Evolutionary conservation across 73 alveolate species (phyloP), one percentile per base, ranked within the genome.

Genomic region (Urostyla sp.): DNA sequence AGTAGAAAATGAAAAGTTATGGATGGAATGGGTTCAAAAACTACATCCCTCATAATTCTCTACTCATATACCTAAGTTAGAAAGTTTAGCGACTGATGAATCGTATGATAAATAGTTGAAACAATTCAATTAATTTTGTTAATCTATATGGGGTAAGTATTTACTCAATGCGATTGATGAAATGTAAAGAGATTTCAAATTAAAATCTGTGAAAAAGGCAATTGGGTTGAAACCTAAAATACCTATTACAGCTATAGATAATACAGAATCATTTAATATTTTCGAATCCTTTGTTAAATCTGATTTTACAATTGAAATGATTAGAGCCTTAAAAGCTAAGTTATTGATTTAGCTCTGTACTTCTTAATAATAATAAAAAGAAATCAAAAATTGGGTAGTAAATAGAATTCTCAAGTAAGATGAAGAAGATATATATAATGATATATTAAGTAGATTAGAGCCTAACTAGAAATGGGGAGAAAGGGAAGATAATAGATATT

Each of bases 401-500:
- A 32, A 6, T 7, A 50, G 23, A 18, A 32, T 50, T 15, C 61
- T 50, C 20, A 32, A 50, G 16, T 26, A 50, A 50, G 61, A 50
- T 15, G 16, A 7, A 13, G 23, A 15, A 7, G 23, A 50, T 16
- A 16, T 50, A 7, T 50, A 50, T 16, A 5, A 8, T 7, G 61
- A 5, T 8, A 50, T 50, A 5, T 5, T 15, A 50, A 50, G 23
- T 50, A 32, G 23, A 15, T 5, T 50, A 18, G 24, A 50, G 6
- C 36, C 16, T 50, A 15, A 32, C 6, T 50, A 8, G 23, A 10
- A 11, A 10, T 50, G 61, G 61, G 61, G 61, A 8, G 34, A 59
- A 59, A 32, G 53, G 34, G 37, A 59, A 34, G 20, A 59, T 52
- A 59, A 34, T 59, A 32, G 55, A 11, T 31, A n/a, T n/a, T n/a